Evolutionary conservation across 1,284 basidiomycete species (phyloP).

Genomic region (Ganoderma multipileum): DNA sequence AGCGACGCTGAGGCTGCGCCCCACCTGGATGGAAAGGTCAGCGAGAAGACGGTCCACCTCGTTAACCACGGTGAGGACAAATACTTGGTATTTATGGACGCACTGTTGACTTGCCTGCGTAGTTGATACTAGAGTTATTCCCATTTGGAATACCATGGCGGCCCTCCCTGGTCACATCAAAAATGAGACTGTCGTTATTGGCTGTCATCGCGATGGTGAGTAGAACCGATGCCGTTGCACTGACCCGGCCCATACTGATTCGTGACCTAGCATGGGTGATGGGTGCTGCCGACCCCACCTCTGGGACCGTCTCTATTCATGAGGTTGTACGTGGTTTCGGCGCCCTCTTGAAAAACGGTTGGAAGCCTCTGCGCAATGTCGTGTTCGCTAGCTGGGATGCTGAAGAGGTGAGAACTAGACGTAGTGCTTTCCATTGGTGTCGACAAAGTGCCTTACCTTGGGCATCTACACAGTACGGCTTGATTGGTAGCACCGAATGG

Average conservation of each 20-base stretch:
- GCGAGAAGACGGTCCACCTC: constrained; percentile 57
- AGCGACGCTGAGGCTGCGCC: constrained; percentile 41
- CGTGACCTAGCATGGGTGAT: constrained; percentile 51
- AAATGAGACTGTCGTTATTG: constrained; percentile 87
- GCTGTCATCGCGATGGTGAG: constrained; percentile 87
- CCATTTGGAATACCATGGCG: constrained; percentile 90
- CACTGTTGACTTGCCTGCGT: background rate
- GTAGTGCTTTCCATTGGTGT: background rate
- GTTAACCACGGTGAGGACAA: constrained; percentile 64
- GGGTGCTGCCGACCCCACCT: constrained; percentile 87
- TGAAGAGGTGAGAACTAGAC: constrained; percentile 69
- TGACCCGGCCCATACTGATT: background rate
- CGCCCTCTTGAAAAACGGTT: constrained; percentile 73
- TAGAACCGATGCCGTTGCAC: constrained; percentile 5
- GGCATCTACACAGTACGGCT: constrained; percentile 65
- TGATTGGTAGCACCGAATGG: constrained; percentile 90
- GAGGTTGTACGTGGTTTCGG: constrained; percentile 90
- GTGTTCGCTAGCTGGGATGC: constrained; percentile 94
- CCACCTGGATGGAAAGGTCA: constrained; percentile 55
- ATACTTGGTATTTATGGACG: background rate
- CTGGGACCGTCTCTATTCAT: constrained; percentile 86
- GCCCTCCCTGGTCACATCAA: constrained; percentile 89
- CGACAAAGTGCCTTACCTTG: background rate
- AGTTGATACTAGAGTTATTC: constrained; percentile 83
- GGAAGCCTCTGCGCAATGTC: constrained; percentile 90